Base-by-base conservation (phyloP, 108 stramenopile species). In the Stephanodiscus triporus region DNA sequence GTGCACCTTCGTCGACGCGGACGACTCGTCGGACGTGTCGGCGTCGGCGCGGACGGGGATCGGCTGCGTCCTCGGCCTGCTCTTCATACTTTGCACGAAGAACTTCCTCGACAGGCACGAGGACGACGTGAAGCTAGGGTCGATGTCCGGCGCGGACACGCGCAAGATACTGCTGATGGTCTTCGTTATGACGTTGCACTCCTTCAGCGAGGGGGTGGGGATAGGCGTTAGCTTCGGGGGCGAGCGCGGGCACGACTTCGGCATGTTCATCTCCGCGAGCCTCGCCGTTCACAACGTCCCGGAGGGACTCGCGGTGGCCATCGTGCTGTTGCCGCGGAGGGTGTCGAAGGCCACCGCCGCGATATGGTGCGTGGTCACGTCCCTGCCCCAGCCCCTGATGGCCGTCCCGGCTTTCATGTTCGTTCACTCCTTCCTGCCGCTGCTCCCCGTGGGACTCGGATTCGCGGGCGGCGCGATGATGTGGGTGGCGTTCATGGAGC, bases 391-490 rank as follows among this genome's bases (percentile, higher is more conserved):
- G 77, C 99, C 99, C 8, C 55, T 99, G 16, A 97, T 98, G 95
- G 97, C 99, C 23, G 96, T 99, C 29, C 99, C 97, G 0, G 95
- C 96, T n/a, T 98, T 90, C 72, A 55, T 96, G 66, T 98, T 98
- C 78, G 96, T 98, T 24, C 91, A 97, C 75, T 77, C 87, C 19
- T 99, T 99, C 78, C 79, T 96, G 65, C 94, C 94, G 0, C 72
- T 99, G 34, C 84, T 99, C 29, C 99, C 99, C 4, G 90, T 94
- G 54, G 99, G 99, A 0, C 76, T 99, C 59, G 99, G 99, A 6
- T 98, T 99, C 86, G 99, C 99, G 0, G 97, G 96, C 24, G 98
- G 99, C 55, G 99, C 99, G 37, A 99, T 99, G 98, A 84, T 91
- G 54, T 98, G 96, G 96, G 99, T 99, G 26, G 98, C 97, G 1